Evolutionary conservation across 169 alveolate species (phyloP), one percentile per base, ranked within the genome.

Genomic region (Plasmodium gonderi): DNA sequence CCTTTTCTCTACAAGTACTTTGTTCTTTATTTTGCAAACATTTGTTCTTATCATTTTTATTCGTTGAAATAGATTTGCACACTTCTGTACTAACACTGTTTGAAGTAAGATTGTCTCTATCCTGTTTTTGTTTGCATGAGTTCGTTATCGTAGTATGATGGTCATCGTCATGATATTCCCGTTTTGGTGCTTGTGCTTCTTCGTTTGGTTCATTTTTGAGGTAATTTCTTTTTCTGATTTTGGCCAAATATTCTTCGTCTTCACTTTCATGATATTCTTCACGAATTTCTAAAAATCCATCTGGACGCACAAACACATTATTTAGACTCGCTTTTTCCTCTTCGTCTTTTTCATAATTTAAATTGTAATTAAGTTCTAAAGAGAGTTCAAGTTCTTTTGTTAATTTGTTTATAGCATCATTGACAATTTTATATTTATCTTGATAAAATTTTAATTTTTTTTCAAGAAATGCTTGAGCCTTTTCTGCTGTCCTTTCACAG

Each of bases 251-350:
- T 6, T 65, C 40, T 20, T 49, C 82, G 0, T 68, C 92, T 54
- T 82, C 92, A 82, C 92, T 82, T 44, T 44, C 67, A 54, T 82
- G 72, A 69, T 82, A 82, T 33, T 82, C 82, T 40, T 82, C 92
- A 36, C 92, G 14, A 26, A 82, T 82, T 69, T 82, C 92, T 45
- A 82, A 33, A 31, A 45, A 82, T 1, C 92, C 92, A 14, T 82
- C 92, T 9, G 92, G 83, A n/a, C 92, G 45, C 42, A 82, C 31
- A 69, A 82, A 82, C 23, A 72, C 47, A 38, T 82, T 47, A 75
- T 82, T 68, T 26, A 1, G 4, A 51, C 36, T 44, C 42, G 29
- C 20, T n/a, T n/a, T 20, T 5, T 67, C 26, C 0, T 7, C 38
- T 0, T 31, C 72, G 17, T 17, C 72, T 60, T 60, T 60, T 8